These are phyloP conservation scores for Coniochaeta sp. DNA, from an alignment of 2,329 filamentous ascomycete genomes.

Conservation along the genomic window DNA sequence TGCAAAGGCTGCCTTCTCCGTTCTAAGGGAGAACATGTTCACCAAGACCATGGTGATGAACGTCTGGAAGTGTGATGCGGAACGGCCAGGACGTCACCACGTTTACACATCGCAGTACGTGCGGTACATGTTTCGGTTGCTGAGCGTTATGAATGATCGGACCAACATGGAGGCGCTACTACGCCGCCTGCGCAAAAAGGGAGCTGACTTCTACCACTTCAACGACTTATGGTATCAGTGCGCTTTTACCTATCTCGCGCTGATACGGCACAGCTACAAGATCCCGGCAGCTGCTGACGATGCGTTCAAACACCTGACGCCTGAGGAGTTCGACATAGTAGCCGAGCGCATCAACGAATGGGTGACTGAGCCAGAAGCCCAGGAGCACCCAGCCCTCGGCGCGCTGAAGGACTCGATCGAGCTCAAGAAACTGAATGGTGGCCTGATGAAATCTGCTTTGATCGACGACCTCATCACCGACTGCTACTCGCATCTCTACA, in stretches of 20 bases:
- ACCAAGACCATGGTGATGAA: constrained; percentile 94
- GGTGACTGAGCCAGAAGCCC: constrained; percentile 32
- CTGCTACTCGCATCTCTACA: constrained; percentile 73
- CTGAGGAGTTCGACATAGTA: constrained; percentile 52
- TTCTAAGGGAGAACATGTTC: constrained; percentile 67
- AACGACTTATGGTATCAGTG: constrained; percentile 52
- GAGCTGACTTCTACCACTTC: constrained; percentile 65
- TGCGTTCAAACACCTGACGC: constrained; percentile 43
- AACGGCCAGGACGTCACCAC: constrained; percentile 77
- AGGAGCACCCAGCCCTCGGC: constrained; percentile 36
- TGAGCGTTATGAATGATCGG: constrained; percentile 69
- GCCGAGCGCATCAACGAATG: constrained; percentile 48
- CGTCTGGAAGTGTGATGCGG: constrained; percentile 89
- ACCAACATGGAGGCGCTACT: constrained; percentile 70
- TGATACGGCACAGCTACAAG: constrained; percentile 42
- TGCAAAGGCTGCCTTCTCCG: constrained; percentile 71
- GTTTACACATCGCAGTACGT: constrained; percentile 87
- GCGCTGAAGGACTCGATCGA: constrained; percentile 53
- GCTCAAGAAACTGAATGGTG: constrained; percentile 69
- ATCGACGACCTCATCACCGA: constrained; percentile 95
- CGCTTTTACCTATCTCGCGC: constrained; percentile 43
- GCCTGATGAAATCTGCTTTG: constrained; percentile 73
- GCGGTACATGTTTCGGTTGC: constrained; percentile 68
- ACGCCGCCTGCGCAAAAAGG: constrained; percentile 72
- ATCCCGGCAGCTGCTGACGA: constrained; percentile 42